Evolutionary conservation across 1,284 basidiomycete species (phyloP).

Genomic region (Chondrostereum purpureum): DNA sequence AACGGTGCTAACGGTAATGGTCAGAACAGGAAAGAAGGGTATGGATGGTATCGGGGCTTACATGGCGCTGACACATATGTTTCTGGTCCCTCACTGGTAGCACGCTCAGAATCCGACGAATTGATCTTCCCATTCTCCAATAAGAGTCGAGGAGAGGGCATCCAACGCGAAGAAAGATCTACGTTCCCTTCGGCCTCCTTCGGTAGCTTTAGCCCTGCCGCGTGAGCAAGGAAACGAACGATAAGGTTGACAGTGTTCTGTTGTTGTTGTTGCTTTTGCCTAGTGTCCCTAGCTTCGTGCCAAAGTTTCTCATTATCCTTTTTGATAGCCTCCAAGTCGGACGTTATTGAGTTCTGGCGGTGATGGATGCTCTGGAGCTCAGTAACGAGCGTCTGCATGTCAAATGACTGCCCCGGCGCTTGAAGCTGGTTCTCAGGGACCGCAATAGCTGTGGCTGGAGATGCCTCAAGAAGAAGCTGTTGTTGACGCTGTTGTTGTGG

Average conservation of each 20-base stretch:
- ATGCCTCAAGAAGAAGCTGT: not conserved
- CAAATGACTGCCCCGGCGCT: conserved; percentile 47
- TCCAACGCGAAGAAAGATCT: not conserved
- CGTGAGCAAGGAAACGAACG: conserved; percentile 87
- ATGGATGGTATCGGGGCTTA: not conserved
- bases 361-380: conserved; percentile 89
- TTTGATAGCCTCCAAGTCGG: conserved; percentile 86
- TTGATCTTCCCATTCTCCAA: too few species aligned
- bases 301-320: conserved; percentile 85
- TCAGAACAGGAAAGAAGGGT: not conserved
- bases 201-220: not conserved
- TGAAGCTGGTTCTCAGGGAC: not conserved
- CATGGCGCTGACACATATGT: not conserved
- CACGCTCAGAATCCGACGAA: too few species aligned
- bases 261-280: conserved; percentile 82
- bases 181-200: not conserved
- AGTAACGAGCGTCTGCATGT: conserved; percentile 71
- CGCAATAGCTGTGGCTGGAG: not conserved
- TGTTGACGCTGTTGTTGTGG: not conserved
- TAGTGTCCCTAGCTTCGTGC: conserved; percentile 82
- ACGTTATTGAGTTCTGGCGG: conserved; percentile 85
- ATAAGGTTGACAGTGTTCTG: conserved; percentile 98
- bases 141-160: too few species aligned
- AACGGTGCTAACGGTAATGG: not conserved
- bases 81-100: not conserved